Percentiles rank a stretch among this genome's conserved stretches.
Evolutionary conservation across 176 grass and related monocot species (phyloP).

Genomic region (Secale cereale): DNA sequence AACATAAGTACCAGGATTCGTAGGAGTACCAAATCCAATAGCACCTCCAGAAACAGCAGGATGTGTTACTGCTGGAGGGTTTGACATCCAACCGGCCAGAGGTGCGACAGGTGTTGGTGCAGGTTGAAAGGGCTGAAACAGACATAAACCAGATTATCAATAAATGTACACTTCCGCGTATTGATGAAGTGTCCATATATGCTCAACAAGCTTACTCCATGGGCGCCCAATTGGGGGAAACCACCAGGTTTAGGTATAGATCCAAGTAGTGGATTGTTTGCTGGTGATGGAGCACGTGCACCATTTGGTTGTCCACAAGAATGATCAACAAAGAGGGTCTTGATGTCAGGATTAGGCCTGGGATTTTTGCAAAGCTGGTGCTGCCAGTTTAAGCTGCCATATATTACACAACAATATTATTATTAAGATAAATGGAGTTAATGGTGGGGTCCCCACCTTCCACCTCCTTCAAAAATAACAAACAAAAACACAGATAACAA

Average conservation of each 20-base stretch:
- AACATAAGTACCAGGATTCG: constrained; percentile 76
- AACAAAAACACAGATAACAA: not conserved
- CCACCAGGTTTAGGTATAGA: constrained; percentile 90
- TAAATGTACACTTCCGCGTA: not conserved
- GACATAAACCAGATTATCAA: constrained; percentile 20
- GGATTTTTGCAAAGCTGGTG: constrained; percentile 99
- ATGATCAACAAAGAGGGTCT: constrained; percentile 99
- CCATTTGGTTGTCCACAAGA: constrained; percentile 96
- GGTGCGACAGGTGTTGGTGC: constrained; percentile 74
- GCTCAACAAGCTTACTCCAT: constrained; percentile 62
- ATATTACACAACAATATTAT: constrained; percentile 24
- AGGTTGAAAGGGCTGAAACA: constrained; percentile 91
- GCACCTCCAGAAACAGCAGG: constrained; percentile 77
- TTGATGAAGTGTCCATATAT: constrained; percentile 29
- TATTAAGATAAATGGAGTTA: not conserved
- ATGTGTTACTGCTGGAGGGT: constrained; percentile 76
- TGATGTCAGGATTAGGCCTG: constrained; percentile 98
- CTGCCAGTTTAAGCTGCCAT: constrained; percentile 97
- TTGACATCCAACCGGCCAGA: constrained; percentile 99
- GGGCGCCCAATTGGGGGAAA: constrained; percentile 89
- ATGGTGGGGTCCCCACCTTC: not conserved
- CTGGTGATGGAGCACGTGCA: constrained; percentile 90
- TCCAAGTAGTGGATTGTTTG: constrained; percentile 79
- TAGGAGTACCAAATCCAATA: constrained; percentile 85
- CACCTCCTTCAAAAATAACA: not conserved